Base-by-base conservation (phyloP, 306 rosid genomes). In the Lupinus albus region DNA sequence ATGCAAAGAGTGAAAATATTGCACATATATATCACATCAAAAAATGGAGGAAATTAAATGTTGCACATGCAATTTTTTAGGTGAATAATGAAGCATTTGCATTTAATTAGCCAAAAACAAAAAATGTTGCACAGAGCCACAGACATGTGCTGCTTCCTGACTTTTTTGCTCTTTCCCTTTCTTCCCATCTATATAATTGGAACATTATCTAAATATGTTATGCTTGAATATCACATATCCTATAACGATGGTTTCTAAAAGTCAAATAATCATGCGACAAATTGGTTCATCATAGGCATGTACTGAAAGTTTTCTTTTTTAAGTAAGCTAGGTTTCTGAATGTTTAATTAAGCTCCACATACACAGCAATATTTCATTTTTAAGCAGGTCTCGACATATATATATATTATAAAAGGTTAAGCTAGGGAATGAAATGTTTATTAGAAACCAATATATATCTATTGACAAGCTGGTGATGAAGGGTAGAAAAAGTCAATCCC, bases 401-500 rank as follows among this genome's bases (percentile, higher is more conserved):
- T 18, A 54, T 47, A 35, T 38, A 58, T 41, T 74, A 57, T 18
- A 36, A 14, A 75, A 51, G 59, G 53, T 49, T 6, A 45, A 36
- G 8, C 38, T 1, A 55, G 49, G 12, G 13, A 47, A 21, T 60
- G 39, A 69, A 44, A 15, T 61, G 66, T 53, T 55, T 25, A 53
- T 64, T 9, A 64, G 58, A 60, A 50, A 20, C 57, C 33, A 49
- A 18, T 70, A 25, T 10, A 3, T 44, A 2, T 53, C 4, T 25
- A 72, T 77, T 70, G 68, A 76, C 47, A 2, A 77, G 50, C 28
- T 46, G 47, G 21, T 68, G 64, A 51, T 30, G 65, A 61, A 61
- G 62, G 72, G 49, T 53, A 36, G 67, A 61, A 75, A 68, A 74
- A 59, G 78, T 80, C 82, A 77, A 64, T 77, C 72, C 66, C 75